Conservation (phyloP, 2,329 filamentous ascomycete genomes). For the Orbilia quercus region DNA sequence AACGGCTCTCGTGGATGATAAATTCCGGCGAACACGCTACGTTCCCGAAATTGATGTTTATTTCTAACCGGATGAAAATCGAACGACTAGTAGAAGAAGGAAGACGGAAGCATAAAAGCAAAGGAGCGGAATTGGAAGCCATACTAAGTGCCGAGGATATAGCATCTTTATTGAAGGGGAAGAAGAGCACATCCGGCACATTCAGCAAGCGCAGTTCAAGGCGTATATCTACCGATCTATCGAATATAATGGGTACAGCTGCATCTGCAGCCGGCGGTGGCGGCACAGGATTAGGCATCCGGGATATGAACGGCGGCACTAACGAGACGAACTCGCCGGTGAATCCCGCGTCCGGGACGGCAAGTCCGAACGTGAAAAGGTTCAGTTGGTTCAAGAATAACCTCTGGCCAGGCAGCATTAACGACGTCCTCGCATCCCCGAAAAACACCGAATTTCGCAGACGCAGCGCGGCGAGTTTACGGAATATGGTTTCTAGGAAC, state of each 20-base stretch:
- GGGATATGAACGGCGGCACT: constrained; percentile 1
- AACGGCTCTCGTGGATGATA: constrained; percentile 85
- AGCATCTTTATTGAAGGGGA: constrained; percentile 64
- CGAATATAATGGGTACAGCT: constrained; percentile 16
- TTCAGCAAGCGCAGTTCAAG: constrained; percentile 38
- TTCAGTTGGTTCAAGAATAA: constrained; percentile 52
- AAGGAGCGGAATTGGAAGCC: constrained; percentile 69
- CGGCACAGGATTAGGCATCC: constrained; percentile 16
- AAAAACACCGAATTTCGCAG: constrained; percentile 36
- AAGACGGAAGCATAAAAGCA: constrained; percentile 68
- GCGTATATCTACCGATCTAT: constrained; percentile 34
- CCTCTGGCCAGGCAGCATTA: constrained; percentile 49
- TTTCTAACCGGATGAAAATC: constrained; percentile 85
- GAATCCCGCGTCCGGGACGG: constrained; percentile 1
- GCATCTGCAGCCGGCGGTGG: constrained; percentile 33
- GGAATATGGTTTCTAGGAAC: constrained; percentile 35
- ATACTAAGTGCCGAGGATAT: constrained; percentile 73
- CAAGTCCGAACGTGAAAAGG: constrained; percentile 34
- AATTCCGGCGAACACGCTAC: constrained; percentile 87
- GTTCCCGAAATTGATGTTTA: constrained; percentile 91
- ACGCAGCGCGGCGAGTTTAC: constrained; percentile 46
- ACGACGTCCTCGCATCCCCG: constrained; percentile 41
- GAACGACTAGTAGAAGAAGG: constrained; percentile 77
- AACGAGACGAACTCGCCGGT: constrained; percentile 21
- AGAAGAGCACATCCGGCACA: constrained; percentile 3